phyloP scores from a whole-genome alignment of 1,284 basidiomycete genomes.

The Anthracocystis walkeri region DNA sequence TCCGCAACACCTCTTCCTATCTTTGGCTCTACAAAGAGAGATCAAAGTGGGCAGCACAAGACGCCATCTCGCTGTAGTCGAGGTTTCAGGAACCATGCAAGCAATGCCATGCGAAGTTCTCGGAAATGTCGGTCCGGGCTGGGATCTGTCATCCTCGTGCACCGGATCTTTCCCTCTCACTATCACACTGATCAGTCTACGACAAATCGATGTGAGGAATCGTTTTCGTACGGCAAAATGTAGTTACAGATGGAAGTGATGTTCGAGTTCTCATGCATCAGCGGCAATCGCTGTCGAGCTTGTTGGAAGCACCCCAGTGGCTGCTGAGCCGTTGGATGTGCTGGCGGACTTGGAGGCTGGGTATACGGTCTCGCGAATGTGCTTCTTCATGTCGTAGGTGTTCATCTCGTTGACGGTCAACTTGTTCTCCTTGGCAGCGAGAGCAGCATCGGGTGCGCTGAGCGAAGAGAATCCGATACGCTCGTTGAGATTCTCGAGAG shows the following conservation, averaged over 20 bases:
- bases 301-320: not conserved
- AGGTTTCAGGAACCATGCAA: not conserved
- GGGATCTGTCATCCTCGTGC: no score
- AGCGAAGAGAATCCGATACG: constrained; percentile 69
- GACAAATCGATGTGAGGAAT: no score
- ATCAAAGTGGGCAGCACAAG: not conserved
- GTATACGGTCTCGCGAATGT: constrained; percentile 37
- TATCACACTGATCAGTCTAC: not conserved
- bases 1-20: constrained; percentile 2
- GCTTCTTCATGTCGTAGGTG: constrained; percentile 53
- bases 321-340: not conserved
- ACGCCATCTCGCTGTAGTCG: not conserved
- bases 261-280: constrained; percentile 20
- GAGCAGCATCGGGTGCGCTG: constrained; percentile 67
- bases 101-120: not conserved
- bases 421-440: constrained; percentile 69
- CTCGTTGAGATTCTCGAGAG: constrained; percentile 71
- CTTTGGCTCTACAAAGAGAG: not conserved
- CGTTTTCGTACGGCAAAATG: no score
- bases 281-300: constrained; percentile 35
- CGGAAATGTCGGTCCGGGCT: not conserved
- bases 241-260: not conserved
- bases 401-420: constrained; percentile 65
- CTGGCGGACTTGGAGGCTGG: constrained; percentile 7
- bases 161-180: no score